phyloP scores from a whole-genome alignment of 441 rosid genomes.

The Iberis amara region DNA sequence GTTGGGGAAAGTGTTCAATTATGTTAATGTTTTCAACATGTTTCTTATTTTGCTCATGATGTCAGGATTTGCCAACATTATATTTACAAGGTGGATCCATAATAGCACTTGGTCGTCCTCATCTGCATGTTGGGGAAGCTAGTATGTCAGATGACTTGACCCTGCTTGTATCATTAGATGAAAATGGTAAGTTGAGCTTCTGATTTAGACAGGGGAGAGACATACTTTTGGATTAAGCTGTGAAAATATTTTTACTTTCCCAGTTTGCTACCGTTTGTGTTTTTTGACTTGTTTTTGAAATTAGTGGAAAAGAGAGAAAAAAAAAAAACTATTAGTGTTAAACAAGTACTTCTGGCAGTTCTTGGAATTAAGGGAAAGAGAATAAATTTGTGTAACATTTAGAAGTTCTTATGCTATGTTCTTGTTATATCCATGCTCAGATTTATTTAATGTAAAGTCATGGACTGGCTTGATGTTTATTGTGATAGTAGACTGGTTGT shows the following conservation, averaged over 20 bases:
- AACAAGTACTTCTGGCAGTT: no score
- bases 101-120: constrained; percentile 61
- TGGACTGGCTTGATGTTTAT: no score
- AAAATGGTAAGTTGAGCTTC: constrained; percentile 53
- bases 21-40: constrained; percentile 8
- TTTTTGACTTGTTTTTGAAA: no score
- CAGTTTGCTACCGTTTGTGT: no score
- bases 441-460: no score
- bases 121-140: constrained; percentile 67
- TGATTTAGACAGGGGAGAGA: constrained; percentile 13
- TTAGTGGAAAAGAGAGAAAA: no score
- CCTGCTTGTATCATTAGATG: constrained; percentile 76
- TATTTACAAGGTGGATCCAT: constrained; percentile 92
- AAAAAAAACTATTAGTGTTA: no score
- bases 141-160: constrained; percentile 67
- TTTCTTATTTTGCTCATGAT: constrained; percentile 16
- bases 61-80: constrained; percentile 80
- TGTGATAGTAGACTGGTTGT: no score
- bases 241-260: neutral
- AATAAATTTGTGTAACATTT: no score
- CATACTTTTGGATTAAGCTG: neutral
- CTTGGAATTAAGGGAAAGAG: no score
- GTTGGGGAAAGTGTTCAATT: neutral
- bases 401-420: no score
- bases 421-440: no score